Evolutionary conservation across 176 grass and related monocot genomes (phyloP), one percentile per base, ranked within the genome.

Genomic region (Dendrocalamus sinicus): DNA sequence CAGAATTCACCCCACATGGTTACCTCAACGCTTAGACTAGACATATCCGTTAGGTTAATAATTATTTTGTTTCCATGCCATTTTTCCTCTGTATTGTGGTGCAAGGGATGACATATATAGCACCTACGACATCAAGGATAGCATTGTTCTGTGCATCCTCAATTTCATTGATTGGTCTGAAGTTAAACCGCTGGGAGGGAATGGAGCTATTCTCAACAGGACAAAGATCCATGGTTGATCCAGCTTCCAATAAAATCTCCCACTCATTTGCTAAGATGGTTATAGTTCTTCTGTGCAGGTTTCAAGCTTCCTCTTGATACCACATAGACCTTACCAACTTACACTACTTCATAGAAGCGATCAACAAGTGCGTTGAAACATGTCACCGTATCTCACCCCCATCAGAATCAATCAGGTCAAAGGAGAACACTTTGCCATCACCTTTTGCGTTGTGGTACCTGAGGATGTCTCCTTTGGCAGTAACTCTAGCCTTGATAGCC

Each of bases 1-100:
- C 93, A 98, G 79, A 98, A 98, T 37, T 95, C 96, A 78, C 93
- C 93, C 96, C 96, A 98, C 83, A 96, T 82, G 73, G 96, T 98
- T 85, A 98, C 75, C 87, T 96, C 96, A 73, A 98, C 93, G 86
- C 91, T 96, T 89, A 83, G 81, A 86, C 81, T 86, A 75, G 96
- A 96, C 80, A 84, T 88, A 87, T 98, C 96, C 67, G 94, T 98
- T 83, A 98, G 59, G 77, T 68, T 88, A 81, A 96, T 73, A 64
- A 70, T 72, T 88, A 93, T 98, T 89, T 89, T 94, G 96, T 92
- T 90, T 98, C 96, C 88, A 89, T 96, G 13, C 96, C 96, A 83
- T 96, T 95, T 83, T 98, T 98, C 87, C 90, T 96, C 64, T 92
- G 82, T 91, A 98, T 79, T 75, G 92, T 89, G 10, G 86, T 86